These are phyloP conservation scores for Ascosphaera acerosa DNA, from an alignment of 2,329 filamentous ascomycete species.

Conservation along the genomic window DNA sequence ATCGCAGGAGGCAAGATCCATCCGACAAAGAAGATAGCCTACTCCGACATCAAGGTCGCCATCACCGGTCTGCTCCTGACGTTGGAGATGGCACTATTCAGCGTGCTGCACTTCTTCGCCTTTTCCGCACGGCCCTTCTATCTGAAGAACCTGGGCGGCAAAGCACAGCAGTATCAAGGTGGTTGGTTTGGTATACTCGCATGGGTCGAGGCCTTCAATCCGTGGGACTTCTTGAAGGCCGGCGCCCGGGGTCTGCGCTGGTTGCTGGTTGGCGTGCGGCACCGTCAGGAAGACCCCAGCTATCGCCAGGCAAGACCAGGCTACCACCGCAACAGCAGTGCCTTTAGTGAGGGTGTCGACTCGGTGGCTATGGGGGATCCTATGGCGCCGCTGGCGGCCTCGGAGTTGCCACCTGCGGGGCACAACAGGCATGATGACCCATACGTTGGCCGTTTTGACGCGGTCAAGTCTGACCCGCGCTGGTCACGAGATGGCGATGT, in stretches of 20 bases:
- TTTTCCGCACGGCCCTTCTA: conserved; percentile 54
- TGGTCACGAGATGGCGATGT: no score
- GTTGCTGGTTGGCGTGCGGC: conserved; percentile 49
- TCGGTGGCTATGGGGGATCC: no score
- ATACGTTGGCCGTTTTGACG: conserved; percentile 1
- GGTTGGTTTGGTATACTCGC: conserved; percentile 40
- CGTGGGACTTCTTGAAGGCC: conserved; percentile 63
- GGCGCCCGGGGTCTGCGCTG: conserved; percentile 53
- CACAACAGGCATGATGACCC: conserved; percentile 2
- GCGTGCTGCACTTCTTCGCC: conserved; percentile 54
- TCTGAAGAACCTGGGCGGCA: conserved; percentile 21
- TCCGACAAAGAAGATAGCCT: conserved; percentile 34
- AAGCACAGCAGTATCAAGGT: conserved; percentile 26
- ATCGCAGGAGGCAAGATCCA: conserved; percentile 38
- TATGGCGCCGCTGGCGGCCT: conserved; percentile 1
- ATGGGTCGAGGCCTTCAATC: conserved; percentile 45
- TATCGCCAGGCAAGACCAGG: conserved; percentile 11
- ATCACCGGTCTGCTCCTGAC: conserved; percentile 56
- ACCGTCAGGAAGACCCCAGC: conserved; percentile 16
- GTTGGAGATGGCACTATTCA: conserved; percentile 64
- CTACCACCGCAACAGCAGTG: conserved; percentile 10
- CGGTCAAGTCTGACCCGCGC: no score
- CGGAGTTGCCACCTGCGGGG: not conserved
- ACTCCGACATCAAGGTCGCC: conserved; percentile 55
- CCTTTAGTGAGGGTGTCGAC: conserved; percentile 2